phyloP scores from a whole-genome alignment of 768 basidiomycete genomes.

The Phanerodontia chrysosporium region DNA sequence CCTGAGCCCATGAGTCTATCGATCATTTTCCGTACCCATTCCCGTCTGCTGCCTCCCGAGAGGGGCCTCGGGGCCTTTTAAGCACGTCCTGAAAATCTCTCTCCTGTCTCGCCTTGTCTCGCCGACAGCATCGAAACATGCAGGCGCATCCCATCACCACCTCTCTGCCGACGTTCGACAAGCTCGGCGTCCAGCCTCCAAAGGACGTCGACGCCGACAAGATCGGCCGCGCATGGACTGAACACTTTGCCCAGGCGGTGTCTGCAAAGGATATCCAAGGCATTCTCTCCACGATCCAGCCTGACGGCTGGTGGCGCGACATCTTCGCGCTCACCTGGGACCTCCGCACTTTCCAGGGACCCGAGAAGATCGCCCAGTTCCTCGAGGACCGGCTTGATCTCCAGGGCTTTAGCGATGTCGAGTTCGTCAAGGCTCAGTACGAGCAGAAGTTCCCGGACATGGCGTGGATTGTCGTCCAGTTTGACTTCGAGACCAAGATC shows the following conservation, averaged over 20 bases:
- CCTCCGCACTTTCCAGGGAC: constrained; percentile 43
- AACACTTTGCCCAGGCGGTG: constrained; percentile 32
- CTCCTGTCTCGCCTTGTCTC: not conserved
- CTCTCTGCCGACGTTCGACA: constrained; percentile 26
- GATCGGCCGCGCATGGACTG: constrained; percentile 39
- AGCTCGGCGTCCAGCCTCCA: constrained; percentile 17
- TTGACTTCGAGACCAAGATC: constrained; percentile 40
- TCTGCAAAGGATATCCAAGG: constrained; percentile 30
- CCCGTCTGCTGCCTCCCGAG: not conserved
- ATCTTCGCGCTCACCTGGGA: constrained; percentile 41
- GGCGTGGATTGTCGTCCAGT: constrained; percentile 24
- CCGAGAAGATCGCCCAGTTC: constrained; percentile 31
- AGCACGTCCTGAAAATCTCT: not conserved
- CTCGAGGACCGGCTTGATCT: constrained; percentile 21
- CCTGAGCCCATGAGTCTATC: not conserved
- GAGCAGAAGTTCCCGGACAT: constrained; percentile 23
- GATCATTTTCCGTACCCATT: constrained; percentile 1
- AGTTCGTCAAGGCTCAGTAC: constrained; percentile 13
- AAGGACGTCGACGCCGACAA: constrained; percentile 31
- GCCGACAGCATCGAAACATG: not conserved
- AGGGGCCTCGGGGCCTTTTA: not conserved
- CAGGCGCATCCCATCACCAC: constrained; percentile 5
- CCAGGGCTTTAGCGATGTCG: constrained; percentile 12
- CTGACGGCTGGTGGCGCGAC: constrained; percentile 31
- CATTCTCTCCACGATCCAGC: constrained; percentile 31